Base-by-base conservation (phyloP, 116 monocot species). In the Posidonia oceanica region DNA sequence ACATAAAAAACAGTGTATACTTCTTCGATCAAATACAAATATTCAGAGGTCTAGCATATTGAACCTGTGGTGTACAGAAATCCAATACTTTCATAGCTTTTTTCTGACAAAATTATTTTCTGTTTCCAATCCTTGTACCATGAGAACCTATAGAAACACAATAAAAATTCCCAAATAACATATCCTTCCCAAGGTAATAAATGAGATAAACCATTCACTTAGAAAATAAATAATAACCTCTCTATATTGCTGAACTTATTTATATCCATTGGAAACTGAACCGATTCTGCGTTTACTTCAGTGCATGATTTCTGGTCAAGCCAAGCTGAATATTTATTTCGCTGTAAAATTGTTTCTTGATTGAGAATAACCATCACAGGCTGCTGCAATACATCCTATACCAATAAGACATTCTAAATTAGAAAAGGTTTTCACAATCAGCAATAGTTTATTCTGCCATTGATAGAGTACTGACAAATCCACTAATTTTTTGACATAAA, bases 321-420 rank as follows among this genome's bases (percentile, higher is more conserved):
- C 96, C 88, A 91, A 68, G 69, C 54, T 36, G 83, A 77, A 72
- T 78, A 54, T 54, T 80, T 77, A 36, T 77, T 75, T 67, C 63
- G 70, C 18, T 58, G 77, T 29, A 72, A 23, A 14, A 42, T 62
- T 74, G 67, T 71, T 80, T 85, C 86, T 76, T 83, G 69, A 36
- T 77, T 80, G 52, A 95, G 77, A 67, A 91, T 23, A 66, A 67
- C 44, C 80, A 84, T 84, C 18, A 87, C 71, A 54, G 86, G 85
- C 85, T 85, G 74, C 76, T 96, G 84, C 69, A 96, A 74, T 51
- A 82, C 53, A 58, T 89, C 96, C 95, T 96, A 74, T 13, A 51
- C 29, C 37, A 78, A 66, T 64, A 57, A 68, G 14, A 58, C 15
- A 36, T 39, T 57, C 1, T 56, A 14, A 71, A 56, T 36, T 21